These are phyloP conservation scores for Quillaja saponaria DNA, from an alignment of 306 rosid species.

Conservation along the genomic window DNA sequence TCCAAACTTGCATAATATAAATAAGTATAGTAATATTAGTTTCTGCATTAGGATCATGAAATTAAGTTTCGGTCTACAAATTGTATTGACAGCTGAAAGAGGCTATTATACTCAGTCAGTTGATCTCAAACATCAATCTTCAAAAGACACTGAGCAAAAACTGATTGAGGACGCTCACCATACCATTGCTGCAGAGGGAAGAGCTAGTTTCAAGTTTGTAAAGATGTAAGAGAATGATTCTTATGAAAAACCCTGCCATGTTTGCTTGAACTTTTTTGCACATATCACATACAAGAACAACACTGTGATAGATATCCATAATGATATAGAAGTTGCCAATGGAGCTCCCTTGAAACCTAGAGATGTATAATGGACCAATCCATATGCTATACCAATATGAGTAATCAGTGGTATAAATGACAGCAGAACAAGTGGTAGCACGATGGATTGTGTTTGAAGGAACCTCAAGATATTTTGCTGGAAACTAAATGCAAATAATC, in stretches of 20 bases:
- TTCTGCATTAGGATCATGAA: no score
- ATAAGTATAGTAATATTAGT: no score
- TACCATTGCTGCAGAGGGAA: constrained; percentile 80
- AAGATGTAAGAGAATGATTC: constrained; percentile 45
- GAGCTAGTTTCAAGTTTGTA: constrained; percentile 57
- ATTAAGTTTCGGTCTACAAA: no score
- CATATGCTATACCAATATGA: constrained; percentile 56
- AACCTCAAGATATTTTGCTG: constrained; percentile 72
- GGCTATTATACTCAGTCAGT: no score
- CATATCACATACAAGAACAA: constrained; percentile 40
- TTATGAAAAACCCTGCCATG: constrained; percentile 75
- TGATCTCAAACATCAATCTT: constrained; percentile 1
- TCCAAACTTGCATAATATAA: constrained; percentile 77
- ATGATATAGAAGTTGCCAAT: constrained; percentile 56
- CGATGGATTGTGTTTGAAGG: constrained; percentile 69
- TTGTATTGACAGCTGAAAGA: no score
- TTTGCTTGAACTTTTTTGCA: constrained; percentile 47
- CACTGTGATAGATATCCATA: constrained; percentile 55
- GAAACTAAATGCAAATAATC: constrained; percentile 63
- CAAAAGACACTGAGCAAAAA: not conserved
- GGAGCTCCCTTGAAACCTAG: constrained; percentile 69
- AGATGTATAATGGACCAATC: constrained; percentile 46
- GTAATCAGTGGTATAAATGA: constrained; percentile 45
- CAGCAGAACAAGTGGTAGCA: constrained; percentile 51
- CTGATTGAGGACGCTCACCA: no score